Percentiles rank a stretch among this genome's conserved stretches.
Evolutionary conservation across 164 flowering plant species (phyloP).

Genomic region (Vitis rupestris): DNA sequence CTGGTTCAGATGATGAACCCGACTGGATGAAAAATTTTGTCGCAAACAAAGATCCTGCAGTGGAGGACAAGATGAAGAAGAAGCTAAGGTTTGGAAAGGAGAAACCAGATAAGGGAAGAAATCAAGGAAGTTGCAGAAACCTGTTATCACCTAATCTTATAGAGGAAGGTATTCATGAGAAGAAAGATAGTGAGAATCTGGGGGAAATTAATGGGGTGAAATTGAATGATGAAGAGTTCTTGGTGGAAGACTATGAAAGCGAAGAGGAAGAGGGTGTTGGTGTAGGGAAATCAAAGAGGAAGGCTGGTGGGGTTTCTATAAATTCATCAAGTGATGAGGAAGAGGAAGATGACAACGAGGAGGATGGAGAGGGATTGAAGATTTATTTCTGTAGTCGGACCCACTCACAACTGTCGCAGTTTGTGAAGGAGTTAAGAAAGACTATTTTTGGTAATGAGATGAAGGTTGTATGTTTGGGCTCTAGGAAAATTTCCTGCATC

Average conservation of each 20-base stretch:
- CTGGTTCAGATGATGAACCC: constrained; percentile 69
- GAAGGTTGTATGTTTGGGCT: constrained; percentile 72
- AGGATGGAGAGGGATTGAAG: constrained; percentile 46
- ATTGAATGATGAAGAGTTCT: constrained; percentile 64
- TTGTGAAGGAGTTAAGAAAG: constrained; percentile 79
- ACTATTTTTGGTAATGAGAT: constrained; percentile 64
- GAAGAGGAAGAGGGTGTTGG: constrained; percentile 49
- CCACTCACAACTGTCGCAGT: constrained; percentile 97
- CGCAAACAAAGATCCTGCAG: constrained; percentile 22
- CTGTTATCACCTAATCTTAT: constrained; percentile 1
- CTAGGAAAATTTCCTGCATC: constrained; percentile 86
- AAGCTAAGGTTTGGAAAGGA: constrained; percentile 15
- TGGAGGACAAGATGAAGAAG: constrained; percentile 26
- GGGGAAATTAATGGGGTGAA: constrained; percentile 25
- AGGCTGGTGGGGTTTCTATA: constrained; percentile 34
- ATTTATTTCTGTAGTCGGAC: constrained; percentile 92
- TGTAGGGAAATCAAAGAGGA: constrained; percentile 49
- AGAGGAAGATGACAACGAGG: constrained; percentile 43
- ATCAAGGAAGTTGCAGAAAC: constrained; percentile 21
- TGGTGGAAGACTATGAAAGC: constrained; percentile 88
- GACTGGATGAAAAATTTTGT: constrained; percentile 85
- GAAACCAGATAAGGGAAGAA: constrained; percentile 18
- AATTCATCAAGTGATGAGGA: constrained; percentile 70
- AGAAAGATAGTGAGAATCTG: constrained; percentile 14
- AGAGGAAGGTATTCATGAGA: constrained; percentile 11